Evolutionary conservation across 1,284 basidiomycete species (phyloP).

Genomic region (Irpex sp.): DNA sequence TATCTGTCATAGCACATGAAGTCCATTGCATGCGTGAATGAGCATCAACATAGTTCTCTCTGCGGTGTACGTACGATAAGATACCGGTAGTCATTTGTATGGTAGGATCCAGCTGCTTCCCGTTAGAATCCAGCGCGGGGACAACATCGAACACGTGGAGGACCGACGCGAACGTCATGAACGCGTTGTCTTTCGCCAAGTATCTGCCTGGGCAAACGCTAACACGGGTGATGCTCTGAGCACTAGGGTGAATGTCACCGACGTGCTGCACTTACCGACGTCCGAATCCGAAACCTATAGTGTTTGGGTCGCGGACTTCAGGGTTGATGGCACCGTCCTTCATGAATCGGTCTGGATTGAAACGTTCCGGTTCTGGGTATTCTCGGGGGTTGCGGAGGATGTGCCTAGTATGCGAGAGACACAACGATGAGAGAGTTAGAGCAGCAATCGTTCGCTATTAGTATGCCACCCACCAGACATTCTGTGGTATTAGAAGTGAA

Average conservation of each 20-base stretch:
- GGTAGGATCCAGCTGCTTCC: slow-evolving; percentile 20
- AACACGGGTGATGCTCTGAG: not conserved
- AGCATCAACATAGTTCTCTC: not conserved
- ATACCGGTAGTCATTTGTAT: slow-evolving; percentile 4
- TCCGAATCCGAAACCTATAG: slow-evolving; percentile 5
- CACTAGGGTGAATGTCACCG: not conserved
- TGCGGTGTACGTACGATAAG: not conserved
- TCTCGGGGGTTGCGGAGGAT: slow-evolving; percentile 19
- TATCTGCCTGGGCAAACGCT: slow-evolving; percentile 19
- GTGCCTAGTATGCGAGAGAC: slow-evolving; percentile 10
- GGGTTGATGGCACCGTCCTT: slow-evolving; percentile 6
- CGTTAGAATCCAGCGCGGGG: slow-evolving; percentile 18
- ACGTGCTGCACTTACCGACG: slow-evolving; percentile 6
- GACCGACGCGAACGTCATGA: slow-evolving; percentile 20
- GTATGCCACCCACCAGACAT: not conserved
- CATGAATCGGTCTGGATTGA: slow-evolving; percentile 25
- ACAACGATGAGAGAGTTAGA: not conserved
- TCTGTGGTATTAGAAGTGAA: not conserved
- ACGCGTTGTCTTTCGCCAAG: slow-evolving; percentile 24
- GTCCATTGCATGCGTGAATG: not conserved
- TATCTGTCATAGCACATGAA: not conserved
- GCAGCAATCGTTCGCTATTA: not conserved
- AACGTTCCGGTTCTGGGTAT: slow-evolving; percentile 21
- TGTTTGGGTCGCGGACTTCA: slow-evolving; percentile 10
- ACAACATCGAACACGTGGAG: slow-evolving; percentile 21